Conservation (phyloP, 306 rosid species). For the Bauhinia variegata region DNA sequence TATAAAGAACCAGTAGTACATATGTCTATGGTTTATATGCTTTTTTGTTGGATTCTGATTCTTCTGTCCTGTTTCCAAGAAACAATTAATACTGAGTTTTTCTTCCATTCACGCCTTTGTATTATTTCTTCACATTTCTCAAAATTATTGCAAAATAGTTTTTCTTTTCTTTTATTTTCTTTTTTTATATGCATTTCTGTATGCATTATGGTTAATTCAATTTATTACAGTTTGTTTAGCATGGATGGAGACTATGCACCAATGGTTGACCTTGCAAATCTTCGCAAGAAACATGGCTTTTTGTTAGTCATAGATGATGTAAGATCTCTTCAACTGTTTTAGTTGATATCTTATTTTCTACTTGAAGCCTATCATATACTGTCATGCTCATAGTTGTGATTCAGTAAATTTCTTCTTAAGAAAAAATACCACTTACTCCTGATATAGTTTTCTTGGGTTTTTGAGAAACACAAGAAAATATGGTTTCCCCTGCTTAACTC, state of each 20-base stretch:
- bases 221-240: constrained; percentile 83
- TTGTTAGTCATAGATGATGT: constrained; percentile 92
- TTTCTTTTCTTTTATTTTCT: no score
- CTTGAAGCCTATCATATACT: constrained; percentile 11
- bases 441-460: constrained; percentile 11
- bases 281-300: constrained; percentile 75
- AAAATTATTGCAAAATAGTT: no score
- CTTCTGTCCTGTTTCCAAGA: not conserved
- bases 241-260: constrained; percentile 99
- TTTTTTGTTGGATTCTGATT: constrained; percentile 1
- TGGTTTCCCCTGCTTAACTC: constrained; percentile 2
- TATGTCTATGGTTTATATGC: constrained; percentile 3
- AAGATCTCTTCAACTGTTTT: constrained; percentile 46
- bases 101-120: not conserved
- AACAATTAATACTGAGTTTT: not conserved
- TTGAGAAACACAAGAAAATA: constrained; percentile 11
- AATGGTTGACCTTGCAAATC: constrained; percentile 70
- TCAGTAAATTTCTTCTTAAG: constrained; percentile 3
- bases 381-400: constrained; percentile 16
- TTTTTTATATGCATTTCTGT: constrained; percentile 10
- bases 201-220: constrained; percentile 27
- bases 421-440: not conserved
- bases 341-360: constrained; percentile 21
- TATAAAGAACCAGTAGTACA: not conserved
- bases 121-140: no score